Conservation (phyloP, 2,329 filamentous ascomycete species). For the Penicillium sp. region DNA sequence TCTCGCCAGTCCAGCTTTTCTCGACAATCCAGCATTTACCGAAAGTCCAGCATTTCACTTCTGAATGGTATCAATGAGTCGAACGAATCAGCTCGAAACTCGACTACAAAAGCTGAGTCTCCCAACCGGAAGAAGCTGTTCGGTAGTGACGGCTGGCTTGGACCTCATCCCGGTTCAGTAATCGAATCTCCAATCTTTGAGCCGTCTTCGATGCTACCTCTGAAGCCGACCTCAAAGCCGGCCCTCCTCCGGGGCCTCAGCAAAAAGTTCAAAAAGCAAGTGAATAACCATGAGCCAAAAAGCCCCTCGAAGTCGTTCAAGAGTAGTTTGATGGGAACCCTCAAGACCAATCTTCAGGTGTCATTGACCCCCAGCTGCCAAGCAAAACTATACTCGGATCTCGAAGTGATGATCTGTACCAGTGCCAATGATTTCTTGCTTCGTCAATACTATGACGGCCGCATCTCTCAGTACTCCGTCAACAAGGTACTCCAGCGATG, state of each 20-base stretch:
- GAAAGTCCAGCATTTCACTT: not conserved
- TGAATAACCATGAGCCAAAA: slow-evolving; percentile 30
- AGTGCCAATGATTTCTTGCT: slow-evolving; percentile 48
- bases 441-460: slow-evolving; percentile 41
- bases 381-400: slow-evolving; percentile 46
- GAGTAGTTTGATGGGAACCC: not conserved
- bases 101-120: not conserved
- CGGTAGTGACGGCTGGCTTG: slow-evolving; percentile 44
- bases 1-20: not conserved
- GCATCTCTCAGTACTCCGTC: slow-evolving; percentile 42
- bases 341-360: slow-evolving; percentile 34
- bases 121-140: slow-evolving; percentile 45
- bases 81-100: not conserved
- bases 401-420: slow-evolving; percentile 49
- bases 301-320: not conserved
- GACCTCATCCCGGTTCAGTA: slow-evolving; percentile 3
- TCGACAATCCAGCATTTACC: not conserved
- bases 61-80: not conserved
- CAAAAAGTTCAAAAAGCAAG: slow-evolving; percentile 42
- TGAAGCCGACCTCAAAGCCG: slow-evolving; percentile 8
- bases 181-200: not conserved
- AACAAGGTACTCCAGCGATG: slow-evolving; percentile 41
- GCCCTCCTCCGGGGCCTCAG: slow-evolving; percentile 35
- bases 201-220: slow-evolving; percentile 26
- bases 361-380: slow-evolving; percentile 44